Base-by-base conservation (phyloP, 177 flowering plant genomes). In the Telopea speciosissima region DNA sequence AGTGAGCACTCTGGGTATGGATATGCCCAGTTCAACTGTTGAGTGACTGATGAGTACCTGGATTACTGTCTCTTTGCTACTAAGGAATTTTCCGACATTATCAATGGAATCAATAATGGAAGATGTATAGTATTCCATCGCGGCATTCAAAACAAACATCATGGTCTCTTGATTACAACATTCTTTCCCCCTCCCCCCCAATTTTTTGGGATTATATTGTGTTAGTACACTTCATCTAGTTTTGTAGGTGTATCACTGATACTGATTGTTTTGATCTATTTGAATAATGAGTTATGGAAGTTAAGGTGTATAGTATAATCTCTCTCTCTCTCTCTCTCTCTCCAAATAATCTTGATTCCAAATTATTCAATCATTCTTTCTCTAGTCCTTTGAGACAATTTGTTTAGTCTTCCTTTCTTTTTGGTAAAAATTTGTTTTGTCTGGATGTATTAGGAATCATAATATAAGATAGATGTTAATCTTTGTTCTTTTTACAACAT, bases 271-370 rank as follows among this genome's bases (percentile, higher is more conserved):
- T 59, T 58, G 45, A 65, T 65, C 28, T 44, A 26, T 66, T 75
- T 75, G 54, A 75, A 70, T 66, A 70, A 75, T 66, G 70, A 73
- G 17, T 1, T 26, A 22, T 66, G 62, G 8, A 44, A 54, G 67
- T 36, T 36, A 49, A 49, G 54, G 31, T 62, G 33, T 25, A 62
- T 0, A 42, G n/a, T n/a, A 16, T n/a, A 22, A 24, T 58, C 61
- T 49, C 14, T 12, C 19, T 49, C 17, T 49, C 14, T 49, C 54
- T 49, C 54, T 12, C 54, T 49, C 40, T 36, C 40, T 36, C 40
- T 36, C 40, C 6, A 5, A 5, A 36, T 0, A 36, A 36, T 3
- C 5, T 31, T 36, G 40, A 36, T 36, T 36, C 9, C 8, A 8
- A 36, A 8, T 36, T 36, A 36, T 8, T 6, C 9, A 8, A 36